Conservation (phyloP, 345 rosid species). For the Balakata baccata region DNA sequence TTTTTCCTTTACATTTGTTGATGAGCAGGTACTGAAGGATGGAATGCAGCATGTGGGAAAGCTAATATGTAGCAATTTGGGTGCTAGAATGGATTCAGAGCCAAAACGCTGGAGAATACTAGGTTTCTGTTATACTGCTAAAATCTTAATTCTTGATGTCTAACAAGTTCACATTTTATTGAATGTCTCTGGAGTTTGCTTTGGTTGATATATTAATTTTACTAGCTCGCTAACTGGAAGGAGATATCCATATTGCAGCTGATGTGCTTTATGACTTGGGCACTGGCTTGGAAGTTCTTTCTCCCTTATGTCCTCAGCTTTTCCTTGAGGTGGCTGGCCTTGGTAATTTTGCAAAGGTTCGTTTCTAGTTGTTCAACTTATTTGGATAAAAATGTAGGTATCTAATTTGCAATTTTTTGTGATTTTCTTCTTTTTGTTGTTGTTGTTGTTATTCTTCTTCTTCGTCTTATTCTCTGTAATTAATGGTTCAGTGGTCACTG, state of each 20-base stretch:
- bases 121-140: constrained; percentile 40
- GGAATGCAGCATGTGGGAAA: constrained; percentile 98
- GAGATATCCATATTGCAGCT: constrained; percentile 47
- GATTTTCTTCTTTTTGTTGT: not conserved
- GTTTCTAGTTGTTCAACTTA: not conserved
- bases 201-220: not conserved
- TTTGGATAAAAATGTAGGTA: not conserved
- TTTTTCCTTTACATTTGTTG: constrained; percentile 1
- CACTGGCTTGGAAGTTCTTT: constrained; percentile 83
- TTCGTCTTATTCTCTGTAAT: not conserved
- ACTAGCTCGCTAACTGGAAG: constrained; percentile 15
- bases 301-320: constrained; percentile 81
- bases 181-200: constrained; percentile 12
- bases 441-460: not conserved
- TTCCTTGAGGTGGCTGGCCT: constrained; percentile 97
- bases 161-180: constrained; percentile 4
- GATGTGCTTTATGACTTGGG: constrained; percentile 92
- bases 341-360: constrained; percentile 90
- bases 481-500: not conserved
- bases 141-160: not conserved
- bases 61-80: constrained; percentile 85
- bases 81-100: constrained; percentile 97
- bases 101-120: constrained; percentile 90
- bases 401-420: not conserved
- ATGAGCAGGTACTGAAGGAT: constrained; percentile 71